Percentiles rank a stretch among this genome's conserved stretches.
Conservation (phyloP, 1,139 yeast species). For the Pneumocystis oryctolagi region DNA sequence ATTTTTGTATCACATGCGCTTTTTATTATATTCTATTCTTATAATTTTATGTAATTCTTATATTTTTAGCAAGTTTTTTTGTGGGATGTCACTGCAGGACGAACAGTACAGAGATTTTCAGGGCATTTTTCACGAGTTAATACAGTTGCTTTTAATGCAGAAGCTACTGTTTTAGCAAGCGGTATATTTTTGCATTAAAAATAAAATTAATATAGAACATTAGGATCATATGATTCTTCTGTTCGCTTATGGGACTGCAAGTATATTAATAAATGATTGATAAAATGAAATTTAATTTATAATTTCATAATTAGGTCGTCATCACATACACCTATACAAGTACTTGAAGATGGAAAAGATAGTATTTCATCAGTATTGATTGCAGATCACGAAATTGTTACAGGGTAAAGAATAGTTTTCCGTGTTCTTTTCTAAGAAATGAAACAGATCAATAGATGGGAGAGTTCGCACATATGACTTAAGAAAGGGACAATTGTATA, state of each 20-base stretch:
- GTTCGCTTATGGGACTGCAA: conserved; percentile 27
- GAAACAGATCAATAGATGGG: conserved; percentile 24
- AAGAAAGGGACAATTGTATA: conserved; percentile 21
- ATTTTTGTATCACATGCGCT: neutral
- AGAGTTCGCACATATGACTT: conserved; percentile 24
- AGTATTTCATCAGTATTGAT: conserved; percentile 23
- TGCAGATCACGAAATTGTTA: conserved; percentile 17
- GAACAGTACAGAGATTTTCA: conserved; percentile 19
- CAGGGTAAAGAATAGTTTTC: conserved; percentile 18
- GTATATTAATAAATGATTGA: neutral
- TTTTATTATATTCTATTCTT: neutral
- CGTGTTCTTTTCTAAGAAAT: neutral
- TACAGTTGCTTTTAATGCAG: conserved; percentile 20
- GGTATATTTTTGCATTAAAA: conserved; percentile 9
- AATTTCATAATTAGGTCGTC: conserved; percentile 11
- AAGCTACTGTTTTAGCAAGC: conserved; percentile 22
- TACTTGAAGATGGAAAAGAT: conserved; percentile 25
- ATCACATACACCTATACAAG: conserved; percentile 22
- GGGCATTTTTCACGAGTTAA: conserved; percentile 25
- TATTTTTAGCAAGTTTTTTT: conserved; percentile 16
- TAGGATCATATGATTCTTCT: conserved; percentile 25
- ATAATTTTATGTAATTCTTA: neutral
- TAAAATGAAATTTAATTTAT: neutral
- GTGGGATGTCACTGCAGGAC: conserved; percentile 25
- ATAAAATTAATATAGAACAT: neutral